A percentile compares a stretch with the other conserved stretches of the same genome.
Conservation (phyloP, 1,284 basidiomycete genomes). For the Phaffia rhodozyma region DNA sequence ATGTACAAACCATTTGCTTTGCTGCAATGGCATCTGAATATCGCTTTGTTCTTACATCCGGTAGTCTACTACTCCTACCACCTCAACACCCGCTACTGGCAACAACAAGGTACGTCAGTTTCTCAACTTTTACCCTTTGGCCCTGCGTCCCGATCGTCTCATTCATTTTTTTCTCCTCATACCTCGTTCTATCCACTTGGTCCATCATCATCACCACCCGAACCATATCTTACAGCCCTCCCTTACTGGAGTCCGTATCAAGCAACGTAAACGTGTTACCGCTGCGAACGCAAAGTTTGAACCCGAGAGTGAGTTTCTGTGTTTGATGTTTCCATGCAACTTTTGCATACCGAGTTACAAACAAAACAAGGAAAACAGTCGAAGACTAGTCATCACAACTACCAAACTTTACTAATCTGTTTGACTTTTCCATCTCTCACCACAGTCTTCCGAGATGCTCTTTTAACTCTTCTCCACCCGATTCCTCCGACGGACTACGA, state of each 20-base stretch:
- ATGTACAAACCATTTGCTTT: too few species aligned
- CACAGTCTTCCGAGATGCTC: conserved; percentile 84
- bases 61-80: background rate
- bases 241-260: conserved; percentile 39
- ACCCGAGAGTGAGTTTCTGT: conserved; percentile 37
- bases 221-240: conserved; percentile 31
- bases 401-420: background rate
- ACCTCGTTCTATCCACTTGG: background rate
- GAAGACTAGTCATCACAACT: too few species aligned
- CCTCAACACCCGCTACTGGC: conserved; percentile 7
- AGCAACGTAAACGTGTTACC: conserved; percentile 38
- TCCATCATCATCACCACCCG: background rate
- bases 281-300: conserved; percentile 44
- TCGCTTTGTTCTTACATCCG: too few species aligned
- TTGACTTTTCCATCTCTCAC: background rate
- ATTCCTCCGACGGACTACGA: conserved; percentile 61
- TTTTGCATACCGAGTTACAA: background rate
- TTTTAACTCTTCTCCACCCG: conserved; percentile 84
- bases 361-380: too few species aligned
- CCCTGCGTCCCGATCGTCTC: background rate
- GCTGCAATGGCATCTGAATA: too few species aligned
- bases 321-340: background rate
- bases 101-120: conserved; percentile 3
- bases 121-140: background rate
- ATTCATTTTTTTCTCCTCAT: background rate